phyloP scores from a whole-genome alignment of 352 stramenopile species.

The Peronospora tabacina region DNA sequence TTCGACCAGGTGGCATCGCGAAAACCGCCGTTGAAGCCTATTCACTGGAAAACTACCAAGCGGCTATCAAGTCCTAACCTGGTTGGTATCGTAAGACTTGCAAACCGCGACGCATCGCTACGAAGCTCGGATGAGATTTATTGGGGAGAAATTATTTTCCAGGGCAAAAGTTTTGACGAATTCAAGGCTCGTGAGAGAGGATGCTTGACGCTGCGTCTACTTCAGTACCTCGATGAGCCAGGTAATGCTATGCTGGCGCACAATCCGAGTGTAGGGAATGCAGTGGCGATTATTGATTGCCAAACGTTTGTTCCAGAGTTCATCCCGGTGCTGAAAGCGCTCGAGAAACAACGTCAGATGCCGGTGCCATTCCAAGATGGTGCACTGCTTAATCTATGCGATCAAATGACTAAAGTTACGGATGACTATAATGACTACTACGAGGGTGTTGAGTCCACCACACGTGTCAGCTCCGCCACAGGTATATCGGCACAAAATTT shows the following conservation, averaged over 20 bases:
- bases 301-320: conserved; percentile 85
- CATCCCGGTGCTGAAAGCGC: conserved; percentile 70
- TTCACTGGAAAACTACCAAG: conserved; percentile 82
- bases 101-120: conserved; percentile 40
- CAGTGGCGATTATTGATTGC: conserved; percentile 80
- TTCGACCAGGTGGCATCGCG: conserved; percentile 52
- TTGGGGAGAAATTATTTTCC: conserved; percentile 69
- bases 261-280: conserved; percentile 41
- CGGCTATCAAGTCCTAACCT: conserved; percentile 62
- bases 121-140: conserved; percentile 47
- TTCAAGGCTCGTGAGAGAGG: conserved; percentile 50
- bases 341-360: conserved; percentile 69
- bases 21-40: conserved; percentile 40
- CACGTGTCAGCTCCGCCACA: background rate
- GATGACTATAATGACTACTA: conserved; percentile 1
- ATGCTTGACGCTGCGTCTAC: conserved; percentile 56
- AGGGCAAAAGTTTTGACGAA: conserved; percentile 63
- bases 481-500: background rate
- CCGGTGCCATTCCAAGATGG: conserved; percentile 70
- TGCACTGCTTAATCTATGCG: conserved; percentile 56
- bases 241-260: conserved; percentile 44
- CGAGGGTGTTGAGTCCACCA: background rate
- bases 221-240: conserved; percentile 61
- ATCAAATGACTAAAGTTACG: background rate
- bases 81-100: conserved; percentile 67